Evolutionary conservation across 805 yeast species (phyloP).

Genomic region (Ogataea salicorniae): DNA sequence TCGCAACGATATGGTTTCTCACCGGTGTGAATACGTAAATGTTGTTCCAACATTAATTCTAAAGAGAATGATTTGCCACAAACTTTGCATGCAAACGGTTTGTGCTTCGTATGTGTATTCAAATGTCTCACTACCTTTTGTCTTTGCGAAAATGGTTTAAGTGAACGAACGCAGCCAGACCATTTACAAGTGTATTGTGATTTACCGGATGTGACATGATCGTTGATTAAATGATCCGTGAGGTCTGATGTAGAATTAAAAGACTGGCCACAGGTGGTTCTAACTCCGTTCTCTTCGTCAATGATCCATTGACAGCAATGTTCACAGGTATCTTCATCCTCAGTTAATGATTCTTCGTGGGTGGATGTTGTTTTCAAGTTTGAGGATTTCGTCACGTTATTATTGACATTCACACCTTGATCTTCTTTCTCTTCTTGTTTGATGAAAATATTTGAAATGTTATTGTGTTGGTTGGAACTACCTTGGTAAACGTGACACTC

Average conservation of each 20-base stretch:
- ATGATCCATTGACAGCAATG: constrained; percentile 38
- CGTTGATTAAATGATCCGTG: constrained; percentile 61
- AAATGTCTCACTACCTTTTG: constrained; percentile 85
- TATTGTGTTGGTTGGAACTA: too few species aligned
- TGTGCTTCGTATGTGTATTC: constrained; percentile 80
- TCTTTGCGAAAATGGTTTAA: constrained; percentile 66
- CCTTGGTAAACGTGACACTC: constrained; percentile 11
- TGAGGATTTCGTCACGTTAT: not conserved
- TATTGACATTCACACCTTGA: not conserved
- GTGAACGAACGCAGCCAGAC: constrained; percentile 66
- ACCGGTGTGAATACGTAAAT: constrained; percentile 79
- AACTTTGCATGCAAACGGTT: constrained; percentile 66
- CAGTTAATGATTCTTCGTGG: not conserved
- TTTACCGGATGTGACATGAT: constrained; percentile 73
- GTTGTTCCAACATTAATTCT: constrained; percentile 73
- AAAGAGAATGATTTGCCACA: constrained; percentile 76
- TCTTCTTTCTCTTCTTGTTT: not conserved
- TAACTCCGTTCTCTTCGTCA: constrained; percentile 1
- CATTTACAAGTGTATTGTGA: constrained; percentile 68
- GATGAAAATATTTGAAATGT: not conserved
- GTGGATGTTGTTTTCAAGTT: not conserved
- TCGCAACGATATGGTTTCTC: constrained; percentile 80
- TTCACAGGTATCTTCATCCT: constrained; percentile 9
- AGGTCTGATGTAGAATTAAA: constrained; percentile 56
- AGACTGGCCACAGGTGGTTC: constrained; percentile 39